Percentiles rank a stretch among this genome's conserved stretches.
Conservation (phyloP, 768 basidiomycete genomes). For the Pulveroboletus frians region DNA sequence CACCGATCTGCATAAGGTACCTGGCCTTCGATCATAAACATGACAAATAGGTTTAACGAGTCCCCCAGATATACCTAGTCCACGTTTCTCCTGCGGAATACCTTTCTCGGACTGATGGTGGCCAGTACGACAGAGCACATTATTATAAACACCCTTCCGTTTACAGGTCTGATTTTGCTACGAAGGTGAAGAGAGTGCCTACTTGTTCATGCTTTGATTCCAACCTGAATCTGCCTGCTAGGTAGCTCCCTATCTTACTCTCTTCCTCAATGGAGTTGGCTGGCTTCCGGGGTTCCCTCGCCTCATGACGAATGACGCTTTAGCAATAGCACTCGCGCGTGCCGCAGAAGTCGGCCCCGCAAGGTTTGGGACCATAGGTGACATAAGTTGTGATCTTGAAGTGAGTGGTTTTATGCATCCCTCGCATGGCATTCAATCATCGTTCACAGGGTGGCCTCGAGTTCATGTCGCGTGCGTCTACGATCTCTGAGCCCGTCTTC, state of each 20-base stretch:
- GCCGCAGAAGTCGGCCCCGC: constrained; percentile 48
- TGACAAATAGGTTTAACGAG: neutral
- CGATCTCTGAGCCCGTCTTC: constrained; percentile 73
- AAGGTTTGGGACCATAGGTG: constrained; percentile 70
- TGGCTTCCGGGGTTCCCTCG: constrained; percentile 79
- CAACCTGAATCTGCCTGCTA: constrained; percentile 24
- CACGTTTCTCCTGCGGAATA: constrained; percentile 70
- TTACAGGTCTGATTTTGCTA: constrained; percentile 65
- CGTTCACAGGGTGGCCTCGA: constrained; percentile 69
- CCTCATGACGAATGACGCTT: constrained; percentile 64
- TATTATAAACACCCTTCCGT: constrained; percentile 70
- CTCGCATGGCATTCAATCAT: neutral
- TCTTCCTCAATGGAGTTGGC: constrained; percentile 82
- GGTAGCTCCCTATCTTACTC: constrained; percentile 81
- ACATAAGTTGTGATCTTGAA: constrained; percentile 86
- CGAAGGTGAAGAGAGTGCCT: constrained; percentile 43
- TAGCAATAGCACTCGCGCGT: constrained; percentile 44
- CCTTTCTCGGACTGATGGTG: constrained; percentile 52
- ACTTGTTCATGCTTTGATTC: neutral
- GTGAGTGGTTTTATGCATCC: constrained; percentile 32
- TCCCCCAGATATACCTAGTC: constrained; percentile 63
- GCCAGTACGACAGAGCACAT: constrained; percentile 52
- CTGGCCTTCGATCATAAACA: neutral
- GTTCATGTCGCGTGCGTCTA: constrained; percentile 73
- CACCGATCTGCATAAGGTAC: constrained; percentile 54